Evolutionary conservation across 2,329 filamentous ascomycete species (phyloP).

Genomic region (Xylogone sp.): DNA sequence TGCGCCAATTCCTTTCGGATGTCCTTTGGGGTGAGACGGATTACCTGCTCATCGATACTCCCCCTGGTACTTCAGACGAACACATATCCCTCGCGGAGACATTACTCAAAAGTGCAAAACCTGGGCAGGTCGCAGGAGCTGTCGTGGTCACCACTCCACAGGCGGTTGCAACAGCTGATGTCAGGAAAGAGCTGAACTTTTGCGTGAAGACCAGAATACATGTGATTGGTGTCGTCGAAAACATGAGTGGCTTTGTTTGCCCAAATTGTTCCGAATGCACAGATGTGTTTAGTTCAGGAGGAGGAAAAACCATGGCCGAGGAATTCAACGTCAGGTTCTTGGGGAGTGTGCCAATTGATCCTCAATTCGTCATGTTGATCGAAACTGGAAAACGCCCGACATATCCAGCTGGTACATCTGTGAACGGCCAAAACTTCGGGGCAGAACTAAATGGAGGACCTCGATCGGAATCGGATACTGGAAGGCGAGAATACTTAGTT

Average conservation of each 20-base stretch:
- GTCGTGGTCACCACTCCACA: constrained; percentile 96
- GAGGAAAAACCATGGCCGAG: constrained; percentile 81
- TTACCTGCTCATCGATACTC: constrained; percentile 91
- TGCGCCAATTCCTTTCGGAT: constrained; percentile 90
- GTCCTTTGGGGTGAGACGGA: constrained; percentile 87
- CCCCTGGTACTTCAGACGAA: constrained; percentile 93
- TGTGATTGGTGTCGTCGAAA: constrained; percentile 89
- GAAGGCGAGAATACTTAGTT: constrained; percentile 48
- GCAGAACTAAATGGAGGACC: constrained; percentile 23
- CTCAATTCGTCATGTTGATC: constrained; percentile 82
- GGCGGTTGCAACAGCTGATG: constrained; percentile 87
- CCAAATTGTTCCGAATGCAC: constrained; percentile 79
- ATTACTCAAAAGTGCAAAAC: constrained; percentile 58
- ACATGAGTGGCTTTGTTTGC: constrained; percentile 93
- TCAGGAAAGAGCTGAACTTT: constrained; percentile 84
- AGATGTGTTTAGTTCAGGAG: constrained; percentile 88
- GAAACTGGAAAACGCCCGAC: constrained; percentile 65
- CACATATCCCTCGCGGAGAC: constrained; percentile 94
- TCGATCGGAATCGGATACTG: constrained; percentile 22
- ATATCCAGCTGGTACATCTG: constrained; percentile 65
- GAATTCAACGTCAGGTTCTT: constrained; percentile 84
- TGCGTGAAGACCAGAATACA: constrained; percentile 79
- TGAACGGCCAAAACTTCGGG: constrained; percentile 53
- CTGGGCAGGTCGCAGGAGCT: constrained; percentile 74
- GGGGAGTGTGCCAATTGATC: constrained; percentile 86